A percentile compares a stretch with the other conserved stretches of the same genome.
These are phyloP conservation scores for Colletotrichum destructivum DNA, from an alignment of 2,329 filamentous ascomycete genomes.

Conservation along the genomic window DNA sequence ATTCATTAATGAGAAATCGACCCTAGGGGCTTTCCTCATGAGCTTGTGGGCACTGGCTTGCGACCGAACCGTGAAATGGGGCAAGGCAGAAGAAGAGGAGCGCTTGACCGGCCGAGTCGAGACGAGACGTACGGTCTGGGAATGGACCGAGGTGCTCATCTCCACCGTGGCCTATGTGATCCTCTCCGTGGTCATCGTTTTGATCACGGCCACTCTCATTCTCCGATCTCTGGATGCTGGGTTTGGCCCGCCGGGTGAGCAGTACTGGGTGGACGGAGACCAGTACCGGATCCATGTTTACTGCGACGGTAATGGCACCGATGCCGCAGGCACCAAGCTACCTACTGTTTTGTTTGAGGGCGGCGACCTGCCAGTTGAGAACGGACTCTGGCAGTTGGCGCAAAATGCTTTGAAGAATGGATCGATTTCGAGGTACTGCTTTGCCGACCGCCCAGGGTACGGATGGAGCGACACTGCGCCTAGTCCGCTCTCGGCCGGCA, in stretches of 20 bases:
- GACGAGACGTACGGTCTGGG: constrained; percentile 82
- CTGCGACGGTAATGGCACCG: constrained; percentile 82
- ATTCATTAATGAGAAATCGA: constrained; percentile 4
- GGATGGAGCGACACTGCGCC: constrained; percentile 93
- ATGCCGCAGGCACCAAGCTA: constrained; percentile 67
- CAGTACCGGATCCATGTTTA: constrained; percentile 91
- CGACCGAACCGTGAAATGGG: constrained; percentile 89
- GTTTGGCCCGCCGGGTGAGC: constrained; percentile 79
- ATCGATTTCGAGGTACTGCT: constrained; percentile 91
- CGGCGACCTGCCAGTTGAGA: constrained; percentile 84
- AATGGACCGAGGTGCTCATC: constrained; percentile 87
- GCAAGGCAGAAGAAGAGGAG: constrained; percentile 93
- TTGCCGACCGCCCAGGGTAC: constrained; percentile 92
- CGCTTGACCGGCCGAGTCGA: constrained; percentile 91
- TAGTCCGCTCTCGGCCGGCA: constrained; percentile 92
- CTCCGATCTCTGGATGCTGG: constrained; percentile 85
- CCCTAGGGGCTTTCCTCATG: constrained; percentile 79
- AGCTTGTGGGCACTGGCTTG: constrained; percentile 83
- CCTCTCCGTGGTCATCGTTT: constrained; percentile 77
- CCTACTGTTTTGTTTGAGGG: constrained; percentile 91
- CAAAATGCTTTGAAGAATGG: constrained; percentile 83
- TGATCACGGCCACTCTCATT: constrained; percentile 85
- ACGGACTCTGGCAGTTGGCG: constrained; percentile 85
- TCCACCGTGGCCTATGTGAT: constrained; percentile 80
- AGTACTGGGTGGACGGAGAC: constrained; percentile 84